Percentiles rank a stretch among this genome's conserved stretches.
These are phyloP conservation scores for Zygosaccharomyces sapae DNA, from an alignment of 1,139 yeast species.

Conservation along the genomic window DNA sequence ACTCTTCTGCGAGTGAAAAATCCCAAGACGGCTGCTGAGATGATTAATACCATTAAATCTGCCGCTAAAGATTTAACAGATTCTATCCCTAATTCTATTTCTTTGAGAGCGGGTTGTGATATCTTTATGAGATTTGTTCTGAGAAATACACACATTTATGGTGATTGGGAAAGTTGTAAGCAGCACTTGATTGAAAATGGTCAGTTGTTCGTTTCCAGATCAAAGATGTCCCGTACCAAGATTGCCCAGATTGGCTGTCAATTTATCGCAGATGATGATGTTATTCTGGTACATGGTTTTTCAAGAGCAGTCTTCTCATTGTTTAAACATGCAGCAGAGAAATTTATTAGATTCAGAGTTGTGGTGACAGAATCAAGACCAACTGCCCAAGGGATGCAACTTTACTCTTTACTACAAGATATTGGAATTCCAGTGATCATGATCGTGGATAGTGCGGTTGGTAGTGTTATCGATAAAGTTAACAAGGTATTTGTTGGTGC, in stretches of 20 bases:
- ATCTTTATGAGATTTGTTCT: slow-evolving; percentile 88
- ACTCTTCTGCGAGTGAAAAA: slow-evolving; percentile 74
- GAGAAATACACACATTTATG: slow-evolving; percentile 79
- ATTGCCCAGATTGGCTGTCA: slow-evolving; percentile 86
- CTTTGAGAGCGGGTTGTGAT: slow-evolving; percentile 96
- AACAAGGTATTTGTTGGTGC: slow-evolving; percentile 96
- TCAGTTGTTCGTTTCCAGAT: slow-evolving; percentile 82
- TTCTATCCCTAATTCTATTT: slow-evolving; percentile 84
- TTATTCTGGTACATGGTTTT: slow-evolving; percentile 82
- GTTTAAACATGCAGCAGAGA: slow-evolving; percentile 67
- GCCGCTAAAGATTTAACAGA: slow-evolving; percentile 71
- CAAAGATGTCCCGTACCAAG: slow-evolving; percentile 81
- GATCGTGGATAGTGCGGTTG: slow-evolving; percentile 91
- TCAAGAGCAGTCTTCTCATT: slow-evolving; percentile 86
- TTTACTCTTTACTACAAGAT: slow-evolving; percentile 65
- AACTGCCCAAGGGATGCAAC: slow-evolving; percentile 68
- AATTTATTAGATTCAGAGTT: slow-evolving; percentile 78
- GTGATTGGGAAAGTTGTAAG: slow-evolving; percentile 93
- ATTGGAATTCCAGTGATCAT: slow-evolving; percentile 86
- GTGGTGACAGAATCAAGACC: slow-evolving; percentile 93
- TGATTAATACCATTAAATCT: slow-evolving; percentile 72
- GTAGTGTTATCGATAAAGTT: slow-evolving; percentile 83
- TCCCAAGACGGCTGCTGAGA: slow-evolving; percentile 89
- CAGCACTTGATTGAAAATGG: slow-evolving; percentile 89
- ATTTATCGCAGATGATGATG: slow-evolving; percentile 90